Evolutionary conservation across 2,329 filamentous ascomycete genomes (phyloP).

Genomic region (Fusarium penzigii): DNA sequence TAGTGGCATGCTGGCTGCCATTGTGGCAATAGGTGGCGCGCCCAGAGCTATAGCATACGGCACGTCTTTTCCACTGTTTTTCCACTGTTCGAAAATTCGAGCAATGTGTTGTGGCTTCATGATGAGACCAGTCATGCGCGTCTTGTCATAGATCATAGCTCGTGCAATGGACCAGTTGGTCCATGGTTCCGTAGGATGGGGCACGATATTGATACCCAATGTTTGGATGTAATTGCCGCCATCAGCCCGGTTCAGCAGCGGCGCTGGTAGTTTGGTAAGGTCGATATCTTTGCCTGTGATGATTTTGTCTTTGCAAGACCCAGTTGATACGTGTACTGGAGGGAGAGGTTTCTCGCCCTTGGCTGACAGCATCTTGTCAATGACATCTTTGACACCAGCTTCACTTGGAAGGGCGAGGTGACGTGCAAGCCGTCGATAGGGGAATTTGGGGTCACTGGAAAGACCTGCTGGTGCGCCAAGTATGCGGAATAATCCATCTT

Average conservation of each 20-base stretch:
- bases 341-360: constrained; percentile 33
- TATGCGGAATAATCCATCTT: constrained; percentile 45
- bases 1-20: constrained; percentile 31
- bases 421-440: constrained; percentile 43
- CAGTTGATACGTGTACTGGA: constrained; percentile 31
- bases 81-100: constrained; percentile 49
- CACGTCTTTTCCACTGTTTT: constrained; percentile 43
- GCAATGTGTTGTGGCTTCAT: constrained; percentile 48
- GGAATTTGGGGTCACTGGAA: constrained; percentile 22
- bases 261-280: constrained; percentile 42
- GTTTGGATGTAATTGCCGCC: constrained; percentile 55
- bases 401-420: constrained; percentile 39
- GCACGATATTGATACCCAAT: constrained; percentile 49
- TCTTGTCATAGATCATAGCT: constrained; percentile 48
- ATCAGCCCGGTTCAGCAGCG: constrained; percentile 44
- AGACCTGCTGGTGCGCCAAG: constrained; percentile 46
- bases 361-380: constrained; percentile 40
- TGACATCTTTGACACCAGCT: constrained; percentile 33
- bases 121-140: constrained; percentile 42
- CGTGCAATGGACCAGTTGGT: constrained; percentile 48
- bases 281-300: constrained; percentile 6
- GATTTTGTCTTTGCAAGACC: constrained; percentile 11
- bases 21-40: constrained; percentile 49
- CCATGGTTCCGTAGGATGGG: constrained; percentile 47
- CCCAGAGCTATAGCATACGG: constrained; percentile 51